Evolutionary conservation across 768 basidiomycete species (phyloP).

Genomic region (Inosperma sp.): DNA sequence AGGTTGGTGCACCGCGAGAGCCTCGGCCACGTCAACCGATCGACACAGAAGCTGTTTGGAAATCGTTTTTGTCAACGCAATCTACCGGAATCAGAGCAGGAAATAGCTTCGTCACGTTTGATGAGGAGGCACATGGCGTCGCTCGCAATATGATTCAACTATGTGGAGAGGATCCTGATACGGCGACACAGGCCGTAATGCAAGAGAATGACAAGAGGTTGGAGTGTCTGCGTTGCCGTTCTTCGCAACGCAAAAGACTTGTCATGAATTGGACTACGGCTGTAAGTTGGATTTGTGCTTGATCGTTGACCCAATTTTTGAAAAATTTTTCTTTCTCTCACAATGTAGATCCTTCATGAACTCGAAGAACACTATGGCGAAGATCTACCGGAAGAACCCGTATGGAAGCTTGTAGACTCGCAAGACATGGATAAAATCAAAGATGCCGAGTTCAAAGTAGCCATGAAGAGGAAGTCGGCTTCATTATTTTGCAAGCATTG

Average conservation of each 20-base stretch:
- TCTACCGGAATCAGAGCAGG: conserved; percentile 13
- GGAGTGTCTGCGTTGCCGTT: conserved; percentile 29
- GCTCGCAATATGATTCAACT: conserved; percentile 21
- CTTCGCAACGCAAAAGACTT: conserved; percentile 12
- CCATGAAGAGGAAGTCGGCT: too few species aligned
- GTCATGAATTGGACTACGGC: conserved; percentile 33
- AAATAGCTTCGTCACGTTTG: conserved; percentile 20
- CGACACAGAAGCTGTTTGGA: background rate
- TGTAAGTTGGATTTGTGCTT: conserved; percentile 20
- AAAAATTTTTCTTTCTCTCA: too few species aligned
- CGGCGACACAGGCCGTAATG: conserved; percentile 20
- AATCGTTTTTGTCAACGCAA: conserved; percentile 6
- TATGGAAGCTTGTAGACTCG: background rate
- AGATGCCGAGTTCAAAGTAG: background rate
- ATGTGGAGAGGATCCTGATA: conserved; percentile 27
- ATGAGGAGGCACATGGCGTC: conserved; percentile 24
- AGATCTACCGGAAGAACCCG: background rate
- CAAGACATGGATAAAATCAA: background rate
- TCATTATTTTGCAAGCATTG: too few species aligned
- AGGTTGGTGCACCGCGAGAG: background rate
- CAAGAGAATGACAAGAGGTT: conserved; percentile 23
- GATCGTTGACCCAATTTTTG: background rate
- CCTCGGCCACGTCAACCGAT: background rate
- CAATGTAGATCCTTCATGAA: conserved; percentile 26
- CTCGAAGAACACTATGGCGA: conserved; percentile 23